A percentile compares a stretch with the other conserved stretches of the same genome.
These are phyloP conservation scores for Leptographium radiaticola DNA, from an alignment of 2,329 filamentous ascomycete species.

Conservation along the genomic window DNA sequence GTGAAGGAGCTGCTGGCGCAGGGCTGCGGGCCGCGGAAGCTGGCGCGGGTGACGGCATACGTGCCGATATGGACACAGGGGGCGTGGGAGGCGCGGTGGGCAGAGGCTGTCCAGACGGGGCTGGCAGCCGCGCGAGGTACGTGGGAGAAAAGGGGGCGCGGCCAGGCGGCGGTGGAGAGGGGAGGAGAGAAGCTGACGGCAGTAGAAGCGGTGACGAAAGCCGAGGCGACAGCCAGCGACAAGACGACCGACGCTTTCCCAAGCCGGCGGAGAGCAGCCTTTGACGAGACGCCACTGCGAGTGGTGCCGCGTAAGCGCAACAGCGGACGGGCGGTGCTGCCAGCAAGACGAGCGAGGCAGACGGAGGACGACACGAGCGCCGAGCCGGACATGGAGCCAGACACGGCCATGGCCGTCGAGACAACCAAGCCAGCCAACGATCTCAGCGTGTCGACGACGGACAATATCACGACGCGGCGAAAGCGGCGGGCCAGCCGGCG, in stretches of 20 bases:
- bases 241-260: no score
- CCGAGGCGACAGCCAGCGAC: no score
- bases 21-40: conserved; percentile 22
- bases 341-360: background rate
- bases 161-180: background rate
- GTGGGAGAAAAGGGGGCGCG: background rate
- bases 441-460: no score
- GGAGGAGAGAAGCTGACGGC: background rate
- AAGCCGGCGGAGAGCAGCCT: conserved; percentile 5
- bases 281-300: conserved; percentile 12
- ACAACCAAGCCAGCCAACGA: no score
- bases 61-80: conserved; percentile 20
- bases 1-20: conserved; percentile 20
- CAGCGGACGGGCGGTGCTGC: conserved; percentile 18
- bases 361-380: conserved; percentile 7
- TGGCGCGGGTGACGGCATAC: conserved; percentile 14
- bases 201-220: no score
- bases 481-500: conserved; percentile 18
- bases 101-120: conserved; percentile 9
- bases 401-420: no score
- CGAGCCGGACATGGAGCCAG: no score
- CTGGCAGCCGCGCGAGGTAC: conserved; percentile 16
- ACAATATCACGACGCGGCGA: conserved; percentile 12
- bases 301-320: conserved; percentile 20
- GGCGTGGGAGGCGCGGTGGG: conserved; percentile 15